These are phyloP conservation scores for Hygrophila difformis DNA, from an alignment of 257 asterid species.

Conservation along the genomic window DNA sequence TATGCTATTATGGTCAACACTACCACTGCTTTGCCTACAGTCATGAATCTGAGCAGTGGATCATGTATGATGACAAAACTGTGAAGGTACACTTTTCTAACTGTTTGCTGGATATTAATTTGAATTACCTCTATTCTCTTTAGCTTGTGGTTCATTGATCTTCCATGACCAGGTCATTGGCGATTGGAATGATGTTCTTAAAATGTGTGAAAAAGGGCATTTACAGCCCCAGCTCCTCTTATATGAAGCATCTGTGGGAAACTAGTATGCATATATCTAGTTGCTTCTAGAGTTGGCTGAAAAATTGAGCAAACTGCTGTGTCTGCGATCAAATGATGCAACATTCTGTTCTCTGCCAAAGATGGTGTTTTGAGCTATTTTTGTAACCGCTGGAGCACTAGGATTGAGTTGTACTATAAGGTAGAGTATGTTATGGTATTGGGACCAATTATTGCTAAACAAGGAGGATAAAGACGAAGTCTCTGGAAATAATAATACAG, in stretches of 20 bases:
- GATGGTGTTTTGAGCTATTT: constrained; percentile 5
- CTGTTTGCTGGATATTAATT: constrained; percentile 3
- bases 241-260: constrained; percentile 66
- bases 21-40: constrained; percentile 93
- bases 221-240: constrained; percentile 94
- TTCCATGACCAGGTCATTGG: constrained; percentile 55
- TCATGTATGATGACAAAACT: constrained; percentile 89
- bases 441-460: constrained; percentile 20
- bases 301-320: neutral
- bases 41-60: constrained; percentile 65
- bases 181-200: constrained; percentile 77
- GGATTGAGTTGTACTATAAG: constrained; percentile 27
- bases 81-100: constrained; percentile 56
- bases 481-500: constrained; percentile 18
- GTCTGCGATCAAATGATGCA: constrained; percentile 13
- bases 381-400: no score
- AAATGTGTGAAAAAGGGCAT: constrained; percentile 83
- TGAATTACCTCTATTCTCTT: neutral
- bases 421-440: constrained; percentile 19
- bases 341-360: constrained; percentile 11
- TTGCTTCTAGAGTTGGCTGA: neutral
- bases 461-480: constrained; percentile 15
- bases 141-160: constrained; percentile 4
- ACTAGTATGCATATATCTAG: neutral
- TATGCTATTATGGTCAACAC: constrained; percentile 86